Conservation (phyloP, 2,329 filamentous ascomycete species). For the Colletotrichum neosansevieriae region DNA sequence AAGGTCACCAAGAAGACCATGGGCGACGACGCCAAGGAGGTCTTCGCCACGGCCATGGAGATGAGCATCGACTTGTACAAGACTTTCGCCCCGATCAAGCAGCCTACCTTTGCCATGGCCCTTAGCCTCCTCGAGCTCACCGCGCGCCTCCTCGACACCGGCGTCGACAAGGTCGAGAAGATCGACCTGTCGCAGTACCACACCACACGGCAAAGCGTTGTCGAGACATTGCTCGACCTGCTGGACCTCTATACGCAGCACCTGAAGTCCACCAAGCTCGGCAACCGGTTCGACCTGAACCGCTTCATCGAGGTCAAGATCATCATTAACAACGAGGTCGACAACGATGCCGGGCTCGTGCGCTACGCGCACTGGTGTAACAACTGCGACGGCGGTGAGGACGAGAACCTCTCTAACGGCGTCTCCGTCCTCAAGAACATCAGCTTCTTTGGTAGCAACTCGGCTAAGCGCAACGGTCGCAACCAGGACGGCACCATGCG, state of each 20-base stretch:
- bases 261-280: conserved; percentile 78
- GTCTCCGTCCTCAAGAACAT: conserved; percentile 56
- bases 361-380: conserved; percentile 74
- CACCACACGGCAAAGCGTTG: conserved; percentile 60
- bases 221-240: conserved; percentile 89
- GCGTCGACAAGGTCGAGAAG: conserved; percentile 62
- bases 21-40: conserved; percentile 60
- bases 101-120: conserved; percentile 86
- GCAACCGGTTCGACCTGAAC: conserved; percentile 77
- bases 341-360: conserved; percentile 67
- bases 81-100: conserved; percentile 92
- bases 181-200: conserved; percentile 63
- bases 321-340: conserved; percentile 83
- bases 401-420: conserved; percentile 48
- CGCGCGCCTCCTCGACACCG: conserved; percentile 72
- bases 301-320: conserved; percentile 90
- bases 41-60: conserved; percentile 79
- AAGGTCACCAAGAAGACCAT: conserved; percentile 78
- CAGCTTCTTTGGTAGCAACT: conserved; percentile 51
- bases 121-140: conserved; percentile 86
- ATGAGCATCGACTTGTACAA: conserved; percentile 92
- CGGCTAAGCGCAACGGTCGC: conserved; percentile 57
- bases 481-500: conserved; percentile 81
- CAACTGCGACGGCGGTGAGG: conserved; percentile 60
- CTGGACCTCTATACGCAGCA: conserved; percentile 94